These are phyloP conservation scores for Effrenium voratum DNA, from an alignment of 73 alveolate genomes.

Conservation along the genomic window DNA sequence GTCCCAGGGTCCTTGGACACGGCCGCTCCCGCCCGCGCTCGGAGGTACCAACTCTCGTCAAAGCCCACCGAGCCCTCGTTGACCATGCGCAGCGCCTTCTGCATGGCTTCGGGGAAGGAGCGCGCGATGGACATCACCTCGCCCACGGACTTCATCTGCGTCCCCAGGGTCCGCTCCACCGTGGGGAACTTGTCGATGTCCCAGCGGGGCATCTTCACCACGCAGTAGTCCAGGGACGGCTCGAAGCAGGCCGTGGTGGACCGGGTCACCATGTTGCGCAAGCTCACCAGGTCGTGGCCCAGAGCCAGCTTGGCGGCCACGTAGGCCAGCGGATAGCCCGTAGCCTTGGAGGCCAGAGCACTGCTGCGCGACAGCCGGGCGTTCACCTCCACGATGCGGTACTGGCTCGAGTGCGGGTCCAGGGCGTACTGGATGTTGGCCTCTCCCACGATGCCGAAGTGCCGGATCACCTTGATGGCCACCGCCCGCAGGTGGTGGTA, in stretches of 20 bases:
- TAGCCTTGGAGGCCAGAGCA: slow-evolving; percentile 94
- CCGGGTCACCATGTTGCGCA: slow-evolving; percentile 87
- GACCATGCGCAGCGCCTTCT: slow-evolving; percentile 92
- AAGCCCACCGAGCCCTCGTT: slow-evolving; percentile 90
- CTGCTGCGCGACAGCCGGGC: slow-evolving; percentile 92
- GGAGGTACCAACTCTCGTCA: slow-evolving; percentile 66
- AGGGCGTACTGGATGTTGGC: slow-evolving; percentile 94
- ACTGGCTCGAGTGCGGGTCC: slow-evolving; percentile 79
- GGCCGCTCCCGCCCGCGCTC: too few species aligned
- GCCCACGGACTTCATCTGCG: slow-evolving; percentile 94
- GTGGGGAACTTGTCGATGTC: slow-evolving; percentile 93
- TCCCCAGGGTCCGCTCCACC: slow-evolving; percentile 91
- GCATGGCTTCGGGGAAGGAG: slow-evolving; percentile 91
- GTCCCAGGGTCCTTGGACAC: too few species aligned
- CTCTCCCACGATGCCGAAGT: slow-evolving; percentile 92
- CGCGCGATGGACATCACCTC: slow-evolving; percentile 94
- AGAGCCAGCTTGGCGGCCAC: slow-evolving; percentile 94
- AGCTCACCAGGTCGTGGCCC: slow-evolving; percentile 90
- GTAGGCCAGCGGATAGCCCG: slow-evolving; percentile 94
- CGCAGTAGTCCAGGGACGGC: slow-evolving; percentile 93
- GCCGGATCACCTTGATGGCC: slow-evolving; percentile 93
- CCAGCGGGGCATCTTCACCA: slow-evolving; percentile 94
- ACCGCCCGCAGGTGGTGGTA: slow-evolving; percentile 78
- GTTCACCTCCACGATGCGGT: slow-evolving; percentile 92
- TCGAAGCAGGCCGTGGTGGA: slow-evolving; percentile 94